Conservation (phyloP, 1,284 basidiomycete species). For the Cutaneotrichosporon dermatis region DNA sequence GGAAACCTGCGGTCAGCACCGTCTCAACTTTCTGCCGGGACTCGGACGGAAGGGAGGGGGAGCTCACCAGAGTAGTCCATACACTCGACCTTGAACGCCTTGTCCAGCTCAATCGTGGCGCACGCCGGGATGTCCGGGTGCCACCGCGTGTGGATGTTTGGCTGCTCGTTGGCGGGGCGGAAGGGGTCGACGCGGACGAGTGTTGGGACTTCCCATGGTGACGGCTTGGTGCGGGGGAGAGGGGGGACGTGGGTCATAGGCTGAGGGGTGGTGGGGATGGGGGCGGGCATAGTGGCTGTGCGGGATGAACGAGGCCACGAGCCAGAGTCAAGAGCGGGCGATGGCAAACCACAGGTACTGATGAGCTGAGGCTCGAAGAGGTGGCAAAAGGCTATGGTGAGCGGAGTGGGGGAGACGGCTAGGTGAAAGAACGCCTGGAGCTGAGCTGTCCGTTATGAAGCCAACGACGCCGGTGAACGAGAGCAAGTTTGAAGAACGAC, state of each 20-base stretch:
- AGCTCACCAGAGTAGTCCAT: conserved; percentile 69
- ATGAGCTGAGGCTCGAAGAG: no score
- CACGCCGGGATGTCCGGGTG: conserved; percentile 42
- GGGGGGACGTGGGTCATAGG: neutral
- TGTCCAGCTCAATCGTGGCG: conserved; percentile 27
- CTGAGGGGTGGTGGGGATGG: neutral
- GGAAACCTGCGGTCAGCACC: conserved; percentile 28
- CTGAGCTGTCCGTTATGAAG: no score
- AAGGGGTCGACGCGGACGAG: conserved; percentile 31
- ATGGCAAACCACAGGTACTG: no score
- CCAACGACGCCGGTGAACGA: no score
- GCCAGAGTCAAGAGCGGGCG: no score
- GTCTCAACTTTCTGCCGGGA: no score
- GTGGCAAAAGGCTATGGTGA: no score
- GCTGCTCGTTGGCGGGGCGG: conserved; percentile 25
- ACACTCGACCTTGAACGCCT: conserved; percentile 71
- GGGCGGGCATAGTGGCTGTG: neutral
- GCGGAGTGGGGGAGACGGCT: no score
- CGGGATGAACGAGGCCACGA: no score
- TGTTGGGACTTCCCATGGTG: conserved; percentile 21
- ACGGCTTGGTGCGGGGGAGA: neutral
- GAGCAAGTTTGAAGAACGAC: no score
- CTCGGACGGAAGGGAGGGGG: no score
- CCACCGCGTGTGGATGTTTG: conserved; percentile 41
- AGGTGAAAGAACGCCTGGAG: no score